phyloP scores from a whole-genome alignment of 108 stramenopile species.

The Pseudonitzschia multistriata region DNA sequence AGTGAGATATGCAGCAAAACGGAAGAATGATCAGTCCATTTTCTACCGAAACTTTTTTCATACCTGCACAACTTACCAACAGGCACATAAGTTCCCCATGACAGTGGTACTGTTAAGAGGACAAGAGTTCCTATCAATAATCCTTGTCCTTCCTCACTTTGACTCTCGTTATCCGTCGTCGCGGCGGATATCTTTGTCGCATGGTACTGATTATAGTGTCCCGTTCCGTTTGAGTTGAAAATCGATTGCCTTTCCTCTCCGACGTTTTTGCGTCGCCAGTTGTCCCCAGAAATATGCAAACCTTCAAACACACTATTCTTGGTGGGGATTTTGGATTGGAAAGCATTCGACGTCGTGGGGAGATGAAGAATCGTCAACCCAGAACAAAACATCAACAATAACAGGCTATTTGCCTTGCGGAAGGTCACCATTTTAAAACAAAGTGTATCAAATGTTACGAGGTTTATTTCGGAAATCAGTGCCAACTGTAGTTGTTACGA shows the following conservation, averaged over 20 bases:
- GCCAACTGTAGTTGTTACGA: too few species aligned
- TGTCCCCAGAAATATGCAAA: neutral
- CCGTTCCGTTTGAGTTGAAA: neutral
- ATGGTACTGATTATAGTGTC: neutral
- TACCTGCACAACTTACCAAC: constrained; percentile 34
- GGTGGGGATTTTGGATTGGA: neutral
- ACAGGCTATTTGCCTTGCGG: neutral
- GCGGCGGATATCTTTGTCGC: neutral
- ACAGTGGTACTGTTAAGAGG: constrained; percentile 72
- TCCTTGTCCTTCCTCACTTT: neutral
- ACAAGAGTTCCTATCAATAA: constrained; percentile 54
- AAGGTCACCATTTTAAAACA: neutral
- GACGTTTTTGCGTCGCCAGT: neutral
- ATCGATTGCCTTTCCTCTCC: neutral
- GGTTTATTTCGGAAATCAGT: too few species aligned
- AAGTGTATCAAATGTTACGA: too few species aligned
- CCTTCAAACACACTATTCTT: neutral
- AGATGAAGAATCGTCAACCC: neutral
- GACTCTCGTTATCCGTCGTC: neutral
- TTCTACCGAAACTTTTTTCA: constrained; percentile 21
- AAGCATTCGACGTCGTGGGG: neutral
- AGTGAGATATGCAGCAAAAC: neutral
- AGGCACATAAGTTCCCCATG: constrained; percentile 87
- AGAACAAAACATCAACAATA: neutral
- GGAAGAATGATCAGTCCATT: too few species aligned